Conservation (phyloP, 2,329 filamentous ascomycete species). For the Sporothrix mexicana region DNA sequence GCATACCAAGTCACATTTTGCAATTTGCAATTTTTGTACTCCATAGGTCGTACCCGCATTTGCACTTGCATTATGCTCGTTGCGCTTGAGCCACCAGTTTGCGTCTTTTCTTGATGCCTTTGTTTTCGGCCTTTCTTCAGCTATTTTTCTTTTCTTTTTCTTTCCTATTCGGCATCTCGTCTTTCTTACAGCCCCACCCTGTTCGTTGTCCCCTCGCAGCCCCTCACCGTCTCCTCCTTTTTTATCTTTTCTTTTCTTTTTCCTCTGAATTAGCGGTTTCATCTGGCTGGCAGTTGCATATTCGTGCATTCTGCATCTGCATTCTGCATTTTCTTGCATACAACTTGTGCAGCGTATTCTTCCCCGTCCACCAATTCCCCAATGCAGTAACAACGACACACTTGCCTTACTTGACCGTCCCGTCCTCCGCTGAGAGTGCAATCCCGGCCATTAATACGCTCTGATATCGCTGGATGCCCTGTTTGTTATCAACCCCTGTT, state of each 20-base stretch:
- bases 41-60: too few relatives aligned
- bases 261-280: not conserved
- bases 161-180: too few relatives aligned
- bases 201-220: not conserved
- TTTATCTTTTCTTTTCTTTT: not conserved
- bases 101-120: not conserved
- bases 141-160: too few relatives aligned
- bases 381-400: not conserved
- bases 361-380: not conserved
- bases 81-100: slow-evolving; percentile 29
- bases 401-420: not conserved
- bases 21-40: too few relatives aligned
- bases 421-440: not conserved
- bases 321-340: not conserved
- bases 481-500: slow-evolving; percentile 13
- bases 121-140: not conserved
- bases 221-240: not conserved
- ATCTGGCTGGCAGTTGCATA: not conserved
- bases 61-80: not conserved
- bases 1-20: not conserved
- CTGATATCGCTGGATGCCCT: slow-evolving; percentile 13
- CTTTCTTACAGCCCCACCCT: too few relatives aligned
- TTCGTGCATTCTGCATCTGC: not conserved
- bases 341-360: not conserved
- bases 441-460: slow-evolving; percentile 12